Evolutionary conservation across 371 early-diverging fungal genomes (phyloP).

Genomic region (Syncephalastrum sp.): DNA sequence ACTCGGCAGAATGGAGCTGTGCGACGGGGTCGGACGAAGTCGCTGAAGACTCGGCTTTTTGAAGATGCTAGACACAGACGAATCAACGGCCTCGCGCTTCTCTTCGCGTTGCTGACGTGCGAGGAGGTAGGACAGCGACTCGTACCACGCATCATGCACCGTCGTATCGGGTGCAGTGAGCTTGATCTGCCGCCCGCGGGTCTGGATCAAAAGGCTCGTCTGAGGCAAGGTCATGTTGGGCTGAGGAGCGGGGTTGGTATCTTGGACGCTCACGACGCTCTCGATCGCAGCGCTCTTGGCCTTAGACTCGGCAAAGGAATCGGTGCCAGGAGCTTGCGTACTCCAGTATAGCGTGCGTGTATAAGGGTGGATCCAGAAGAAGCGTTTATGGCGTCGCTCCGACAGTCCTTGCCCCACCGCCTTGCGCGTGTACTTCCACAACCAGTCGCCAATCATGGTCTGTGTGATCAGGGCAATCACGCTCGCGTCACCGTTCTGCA

Average conservation of each 20-base stretch:
- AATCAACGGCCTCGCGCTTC: conserved; percentile 8
- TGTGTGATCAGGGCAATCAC: conserved; percentile 67
- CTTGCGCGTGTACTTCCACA: conserved; percentile 68
- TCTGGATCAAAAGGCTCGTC: conserved; percentile 65
- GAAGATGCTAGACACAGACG: conserved; percentile 24
- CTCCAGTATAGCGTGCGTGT: conserved; percentile 76
- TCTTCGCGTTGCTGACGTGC: conserved; percentile 16
- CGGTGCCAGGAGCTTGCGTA: conserved; percentile 55
- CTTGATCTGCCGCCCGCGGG: conserved; percentile 66
- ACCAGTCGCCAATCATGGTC: conserved; percentile 73
- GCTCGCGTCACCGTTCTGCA: conserved; percentile 31
- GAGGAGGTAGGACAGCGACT: conserved; percentile 36
- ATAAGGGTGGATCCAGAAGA: conserved; percentile 80
- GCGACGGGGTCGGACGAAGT: conserved; percentile 13
- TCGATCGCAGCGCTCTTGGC: conserved; percentile 32
- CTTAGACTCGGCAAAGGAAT: conserved; percentile 31
- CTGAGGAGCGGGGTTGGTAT: no score
- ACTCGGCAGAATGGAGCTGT: conserved; percentile 10
- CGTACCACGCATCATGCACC: conserved; percentile 69
- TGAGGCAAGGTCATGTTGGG: conserved; percentile 23
- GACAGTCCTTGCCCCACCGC: conserved; percentile 44
- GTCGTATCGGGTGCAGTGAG: conserved; percentile 65
- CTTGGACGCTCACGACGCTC: no score
- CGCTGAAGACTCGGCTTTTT: conserved; percentile 35
- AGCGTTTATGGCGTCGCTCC: conserved; percentile 66